These are phyloP conservation scores for Astrothelium subdiscretum DNA, from an alignment of 495 filamentous ascomycete genomes.

Conservation along the genomic window DNA sequence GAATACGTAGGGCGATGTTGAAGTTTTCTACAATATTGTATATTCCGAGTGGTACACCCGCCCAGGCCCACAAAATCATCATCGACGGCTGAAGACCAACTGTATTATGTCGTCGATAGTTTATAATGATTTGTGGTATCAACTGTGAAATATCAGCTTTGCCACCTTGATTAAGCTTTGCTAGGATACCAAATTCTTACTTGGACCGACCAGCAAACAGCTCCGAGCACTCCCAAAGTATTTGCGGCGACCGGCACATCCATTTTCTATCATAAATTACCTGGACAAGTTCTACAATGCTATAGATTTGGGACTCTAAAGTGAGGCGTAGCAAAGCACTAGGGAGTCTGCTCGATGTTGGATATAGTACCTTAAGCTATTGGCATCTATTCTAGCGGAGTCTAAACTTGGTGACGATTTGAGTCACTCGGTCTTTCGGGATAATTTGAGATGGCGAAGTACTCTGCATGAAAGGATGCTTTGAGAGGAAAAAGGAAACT, in stretches of 20 bases:
- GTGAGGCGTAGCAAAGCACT: too few species aligned
- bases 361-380: too few species aligned
- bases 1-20: conserved; percentile 47
- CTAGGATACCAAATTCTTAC: conserved; percentile 16
- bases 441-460: too few species aligned
- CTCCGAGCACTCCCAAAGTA: conserved; percentile 45
- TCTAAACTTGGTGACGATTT: too few species aligned
- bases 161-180: conserved; percentile 1
- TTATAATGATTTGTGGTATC: conserved; percentile 53
- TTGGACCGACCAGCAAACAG: conserved; percentile 46
- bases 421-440: too few species aligned
- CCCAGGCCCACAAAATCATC: conserved; percentile 57
- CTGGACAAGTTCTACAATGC: too few species aligned
- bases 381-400: too few species aligned
- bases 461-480: too few species aligned
- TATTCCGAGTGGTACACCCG: conserved; percentile 52
- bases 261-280: too few species aligned
- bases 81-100: conserved; percentile 49
- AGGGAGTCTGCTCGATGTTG: too few species aligned
- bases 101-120: conserved; percentile 48
- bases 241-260: conserved; percentile 43
- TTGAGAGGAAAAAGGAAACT: too few species aligned
- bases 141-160: conserved; percentile 30
- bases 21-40: conserved; percentile 52
- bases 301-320: too few species aligned